Base-by-base conservation (phyloP, 2,329 filamentous ascomycete genomes). In the Teratosphaeria gauchensis region DNA sequence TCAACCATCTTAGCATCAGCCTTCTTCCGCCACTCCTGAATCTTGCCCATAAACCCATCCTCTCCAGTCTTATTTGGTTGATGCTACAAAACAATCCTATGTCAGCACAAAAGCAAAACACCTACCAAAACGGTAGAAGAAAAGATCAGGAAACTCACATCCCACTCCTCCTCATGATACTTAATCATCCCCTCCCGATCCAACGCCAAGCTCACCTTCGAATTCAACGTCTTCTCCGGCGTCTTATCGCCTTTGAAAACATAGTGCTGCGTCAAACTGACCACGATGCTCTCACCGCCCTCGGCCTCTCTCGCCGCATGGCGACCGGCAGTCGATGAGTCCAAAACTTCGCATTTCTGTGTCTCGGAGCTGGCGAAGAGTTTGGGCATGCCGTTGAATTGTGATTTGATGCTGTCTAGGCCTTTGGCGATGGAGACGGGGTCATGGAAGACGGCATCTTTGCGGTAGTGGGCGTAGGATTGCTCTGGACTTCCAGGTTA, bases 321-420 rank as follows among this genome's bases (percentile, higher is more conserved):
- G 7, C 42, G 42, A 42, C 61, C 57, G 3, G 61, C 56, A 19
- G 59, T 56, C 4, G 64, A 58, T 8, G 60, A 56, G 2, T 62
- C 58, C n/a, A 67, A 61, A 1, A 63, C 32, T 46, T 60, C 60
- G 57, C 60, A 62, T 33, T 60, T 57, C 35, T 67, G 61, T 3
- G 66, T 68, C 11, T 62, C 59, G 31, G 62, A 64, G 12, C 61
- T 46, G 14, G 60, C 59, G 60, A 68, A 68, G 42, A 68, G 61
- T 60, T 66, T 67, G 30, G 65, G 65, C 66, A 68, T 68, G 54
- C 66, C 65, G 48, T 67, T 68, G 61, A 68, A 68, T 32, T 67
- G 66, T 1, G 58, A 62, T 59, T 64, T 65, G 55, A 68, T 66
- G 57, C 64, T 65, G 16, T 65, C 61, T 16, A 64, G 62, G 53